Percentiles rank a stretch among this genome's conserved stretches.
Evolutionary conservation across 2,329 filamentous ascomycete genomes (phyloP).

Genomic region (Cladosporium austrohemisphaericum): DNA sequence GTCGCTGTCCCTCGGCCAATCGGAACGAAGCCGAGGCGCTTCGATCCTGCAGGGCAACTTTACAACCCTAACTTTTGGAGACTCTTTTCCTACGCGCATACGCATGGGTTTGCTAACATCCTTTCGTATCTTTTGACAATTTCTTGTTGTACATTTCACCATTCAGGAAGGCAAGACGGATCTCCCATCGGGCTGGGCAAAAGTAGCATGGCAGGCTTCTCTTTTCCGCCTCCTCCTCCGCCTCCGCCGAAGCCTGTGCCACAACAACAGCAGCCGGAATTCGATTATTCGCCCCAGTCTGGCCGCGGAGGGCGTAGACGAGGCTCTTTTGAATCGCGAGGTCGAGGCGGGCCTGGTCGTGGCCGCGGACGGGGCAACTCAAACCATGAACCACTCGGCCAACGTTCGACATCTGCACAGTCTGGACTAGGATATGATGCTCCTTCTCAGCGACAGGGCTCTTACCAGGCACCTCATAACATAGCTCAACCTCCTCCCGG

Average conservation of each 20-base stretch:
- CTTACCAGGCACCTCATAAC: background rate
- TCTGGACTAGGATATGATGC: background rate
- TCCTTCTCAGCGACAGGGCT: background rate
- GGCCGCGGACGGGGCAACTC: constrained; percentile 20
- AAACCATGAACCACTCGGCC: constrained; percentile 1
- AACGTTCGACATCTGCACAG: constrained; percentile 1
- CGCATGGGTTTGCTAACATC: no score
- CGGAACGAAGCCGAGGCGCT: no score
- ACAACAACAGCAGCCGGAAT: constrained; percentile 16
- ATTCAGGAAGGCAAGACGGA: no score
- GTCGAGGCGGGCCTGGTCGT: constrained; percentile 33
- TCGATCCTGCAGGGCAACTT: no score
- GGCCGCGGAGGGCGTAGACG: constrained; percentile 29
- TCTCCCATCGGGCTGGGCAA: no score
- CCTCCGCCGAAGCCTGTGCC: constrained; percentile 30
- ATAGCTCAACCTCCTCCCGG: constrained; percentile 23
- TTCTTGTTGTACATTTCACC: no score
- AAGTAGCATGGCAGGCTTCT: constrained; percentile 33
- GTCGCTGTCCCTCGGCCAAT: background rate
- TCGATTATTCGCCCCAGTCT: constrained; percentile 20
- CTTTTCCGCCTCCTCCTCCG: constrained; percentile 49
- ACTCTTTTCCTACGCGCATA: no score
- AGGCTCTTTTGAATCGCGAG: constrained; percentile 22
- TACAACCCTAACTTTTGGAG: no score
- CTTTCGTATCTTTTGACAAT: no score